Base-by-base conservation (phyloP, 139 green algal genomes). In the Picochlorum sp. region DNA sequence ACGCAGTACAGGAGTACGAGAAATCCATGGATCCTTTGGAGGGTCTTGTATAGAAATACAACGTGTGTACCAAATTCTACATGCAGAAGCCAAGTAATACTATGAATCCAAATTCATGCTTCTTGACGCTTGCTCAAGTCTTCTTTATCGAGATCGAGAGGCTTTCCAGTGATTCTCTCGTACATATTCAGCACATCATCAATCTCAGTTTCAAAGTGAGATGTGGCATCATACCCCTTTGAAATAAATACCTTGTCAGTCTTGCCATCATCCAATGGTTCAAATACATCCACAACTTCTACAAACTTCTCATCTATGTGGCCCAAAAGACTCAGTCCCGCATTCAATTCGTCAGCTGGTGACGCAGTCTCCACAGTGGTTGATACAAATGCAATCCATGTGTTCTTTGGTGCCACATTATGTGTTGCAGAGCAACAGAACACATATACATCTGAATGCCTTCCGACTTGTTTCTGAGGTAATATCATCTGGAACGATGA, bases 151-250 rank as follows among this genome's bases (percentile, higher is more conserved):
- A 79, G 62, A 65, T 77, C 62, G 28, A 83, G 52, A 24, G 68
- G 57, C 69, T 87, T 86, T 14, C 88, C 88, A 3, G 92, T 97
- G 71, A 99, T 97, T 45, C 90, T 82, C 13, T 74, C 82, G 76
- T 98, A 99, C 79, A 99, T 84, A 37, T 90, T 78, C 61, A 99
- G 73, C 24, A 98, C 90, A 68, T 99, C 94, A 9, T 94, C 68
- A 47, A 98, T 85, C 41, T 92, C 97, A 7, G 83, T 95, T 83
- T 99, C 94, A 77, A 99, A 99, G 82, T 99, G 94, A 4, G 83
- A 92, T 23, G 93, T 97, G 50, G 93, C 82, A 62, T 99, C 94
- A 75, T 97, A 98, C 57, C 92, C 90, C 71, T 86, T 92, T 68
- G 72, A 87, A 63, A 98, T 94, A 79, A 84, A 96, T 66, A 66